Base-by-base conservation (phyloP, 495 filamentous ascomycete species). In the Chaetomidium leptoderma region DNA sequence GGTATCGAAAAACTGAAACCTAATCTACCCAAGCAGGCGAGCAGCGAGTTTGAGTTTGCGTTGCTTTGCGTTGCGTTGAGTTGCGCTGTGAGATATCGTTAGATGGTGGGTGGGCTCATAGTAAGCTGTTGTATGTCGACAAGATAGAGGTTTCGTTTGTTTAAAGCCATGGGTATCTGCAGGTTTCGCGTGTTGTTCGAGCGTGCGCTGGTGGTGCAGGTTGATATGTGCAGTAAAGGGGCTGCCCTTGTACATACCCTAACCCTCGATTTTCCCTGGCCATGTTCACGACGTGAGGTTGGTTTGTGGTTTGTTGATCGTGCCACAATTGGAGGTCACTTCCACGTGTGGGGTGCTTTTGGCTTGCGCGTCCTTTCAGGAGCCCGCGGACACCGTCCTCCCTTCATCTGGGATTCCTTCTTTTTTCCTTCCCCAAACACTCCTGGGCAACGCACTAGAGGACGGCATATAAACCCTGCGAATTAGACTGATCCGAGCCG, bases 1-100 rank as follows among this genome's bases (percentile, higher is more conserved):
- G 42, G 51, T 49, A 46, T 59, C 46, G 47, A 61, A 47, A 60
- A 45, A 36, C 29, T 35, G 26, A 55, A 55, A 27, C 23, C 45
- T 49, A 39, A 40, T 45, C 9, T 33, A 42, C 47, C 19, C 11
- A 14, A 43, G 47, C 36, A 29, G 37, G 47, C 29, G 55, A 27
- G 48, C 23, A 27, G 46, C 40, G 52, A 50, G 43, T 30, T 27
- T 27, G 4, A 30, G 6, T 3, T 40, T 40, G 37, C 37, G 16
- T 40, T 46, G 40, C 30, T 51, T 48, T 48, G 32, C 47, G 19
- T 37, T 37, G 33, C 47, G 2, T 21, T 51, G 32, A 19, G 24
- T 40, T 11, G n/a, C 14, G 19, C 27, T 23, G 35, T 14, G 37
- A 36, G 23, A 16, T 26, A 27, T 36, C 10, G 17, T 40, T 57